Conservation (phyloP, 1,139 yeast species). For the Saccharomyces hybrid region DNA sequence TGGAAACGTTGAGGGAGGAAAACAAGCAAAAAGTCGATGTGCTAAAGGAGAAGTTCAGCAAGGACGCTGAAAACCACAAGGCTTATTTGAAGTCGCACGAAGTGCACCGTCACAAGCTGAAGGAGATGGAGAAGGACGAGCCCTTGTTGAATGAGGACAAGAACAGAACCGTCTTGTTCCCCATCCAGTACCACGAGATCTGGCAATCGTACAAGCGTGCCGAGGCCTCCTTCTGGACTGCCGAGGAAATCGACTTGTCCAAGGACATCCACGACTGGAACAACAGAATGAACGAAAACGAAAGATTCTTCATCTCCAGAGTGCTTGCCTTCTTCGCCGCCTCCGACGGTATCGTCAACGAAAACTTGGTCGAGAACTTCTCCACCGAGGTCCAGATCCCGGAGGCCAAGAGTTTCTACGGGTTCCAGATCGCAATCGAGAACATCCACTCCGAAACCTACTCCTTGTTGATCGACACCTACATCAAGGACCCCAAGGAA, state of each 20-base stretch:
- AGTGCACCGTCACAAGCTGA: constrained; percentile 63
- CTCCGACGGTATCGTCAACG: constrained; percentile 96
- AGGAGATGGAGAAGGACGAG: constrained; percentile 76
- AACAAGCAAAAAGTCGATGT: constrained; percentile 13
- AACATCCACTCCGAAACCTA: constrained; percentile 97
- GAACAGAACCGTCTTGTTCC: constrained; percentile 87
- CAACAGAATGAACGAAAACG: constrained; percentile 75
- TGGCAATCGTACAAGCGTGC: constrained; percentile 99
- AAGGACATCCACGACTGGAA: constrained; percentile 94
- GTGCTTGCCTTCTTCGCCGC: constrained; percentile 98
- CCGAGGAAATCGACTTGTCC: constrained; percentile 94
- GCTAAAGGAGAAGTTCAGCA: constrained; percentile 18
- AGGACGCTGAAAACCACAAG: constrained; percentile 37
- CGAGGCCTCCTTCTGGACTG: constrained; percentile 99
- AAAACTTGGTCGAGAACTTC: constrained; percentile 93
- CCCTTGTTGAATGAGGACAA: constrained; percentile 81
- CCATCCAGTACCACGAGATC: constrained; percentile 92
- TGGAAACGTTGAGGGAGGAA: constrained; percentile 21
- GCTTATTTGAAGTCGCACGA: constrained; percentile 52
- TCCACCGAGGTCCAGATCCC: constrained; percentile 95
- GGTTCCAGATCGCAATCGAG: constrained; percentile 99
- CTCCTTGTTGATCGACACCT: constrained; percentile 90
- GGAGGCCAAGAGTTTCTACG: constrained; percentile 97
- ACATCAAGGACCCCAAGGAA: constrained; percentile 93
- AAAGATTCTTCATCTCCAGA: constrained; percentile 82